A percentile compares a stretch with the other conserved stretches of the same genome.
phyloP scores from a whole-genome alignment of 2,329 filamentous ascomycete species.

The Bisporella sp. region DNA sequence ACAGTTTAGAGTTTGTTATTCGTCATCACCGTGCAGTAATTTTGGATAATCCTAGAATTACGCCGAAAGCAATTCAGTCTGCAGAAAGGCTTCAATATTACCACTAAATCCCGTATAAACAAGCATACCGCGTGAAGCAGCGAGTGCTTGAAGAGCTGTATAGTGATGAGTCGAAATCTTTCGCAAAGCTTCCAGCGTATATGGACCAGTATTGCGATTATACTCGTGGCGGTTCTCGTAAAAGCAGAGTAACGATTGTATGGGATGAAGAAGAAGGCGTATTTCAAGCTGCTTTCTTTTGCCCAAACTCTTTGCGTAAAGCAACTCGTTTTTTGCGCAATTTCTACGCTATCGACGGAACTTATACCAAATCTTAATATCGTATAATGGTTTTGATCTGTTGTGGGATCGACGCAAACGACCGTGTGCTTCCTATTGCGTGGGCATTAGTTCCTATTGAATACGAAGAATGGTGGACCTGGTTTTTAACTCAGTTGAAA shows the following conservation, averaged over 20 bases:
- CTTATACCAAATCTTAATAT: background rate
- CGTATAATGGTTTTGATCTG: background rate
- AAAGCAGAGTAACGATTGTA: background rate
- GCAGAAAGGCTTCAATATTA: background rate
- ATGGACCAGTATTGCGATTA: background rate
- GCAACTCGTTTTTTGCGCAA: background rate
- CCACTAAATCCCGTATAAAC: background rate
- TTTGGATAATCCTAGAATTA: background rate
- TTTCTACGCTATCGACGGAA: background rate
- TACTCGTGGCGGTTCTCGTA: no score
- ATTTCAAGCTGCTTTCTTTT: background rate
- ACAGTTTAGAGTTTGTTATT: background rate
- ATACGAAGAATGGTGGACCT: background rate
- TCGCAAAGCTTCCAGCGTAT: background rate
- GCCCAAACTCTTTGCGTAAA: background rate
- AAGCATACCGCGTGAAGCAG: slow-evolving; percentile 1
- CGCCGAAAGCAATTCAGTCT: background rate
- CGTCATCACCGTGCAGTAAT: background rate
- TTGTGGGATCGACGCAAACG: background rate
- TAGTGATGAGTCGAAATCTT: background rate
- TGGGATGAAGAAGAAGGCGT: background rate
- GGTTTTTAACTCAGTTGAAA: background rate
- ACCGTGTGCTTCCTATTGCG: background rate
- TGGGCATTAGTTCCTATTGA: background rate
- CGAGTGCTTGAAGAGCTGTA: background rate